phyloP scores from a whole-genome alignment of 805 yeast genomes.

The Lipomyces anomalus region DNA sequence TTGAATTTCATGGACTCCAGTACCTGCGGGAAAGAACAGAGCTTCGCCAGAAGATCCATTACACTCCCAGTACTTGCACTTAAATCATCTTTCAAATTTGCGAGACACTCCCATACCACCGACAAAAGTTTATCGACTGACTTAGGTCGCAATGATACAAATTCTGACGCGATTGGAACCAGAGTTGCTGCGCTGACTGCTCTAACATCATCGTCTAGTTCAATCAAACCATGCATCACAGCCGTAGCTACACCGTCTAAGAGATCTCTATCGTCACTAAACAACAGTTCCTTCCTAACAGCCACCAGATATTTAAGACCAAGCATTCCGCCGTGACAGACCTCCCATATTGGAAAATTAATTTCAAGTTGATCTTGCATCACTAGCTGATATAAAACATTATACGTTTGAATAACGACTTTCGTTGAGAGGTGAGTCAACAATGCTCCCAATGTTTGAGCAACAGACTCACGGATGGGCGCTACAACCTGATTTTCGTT shows the following conservation, averaged over 20 bases:
- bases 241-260: slow-evolving; percentile 70
- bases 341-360: slow-evolving; percentile 78
- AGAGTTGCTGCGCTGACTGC: slow-evolving; percentile 93
- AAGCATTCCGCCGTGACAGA: slow-evolving; percentile 95
- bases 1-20: slow-evolving; percentile 61
- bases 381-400: slow-evolving; percentile 60
- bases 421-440: slow-evolving; percentile 64
- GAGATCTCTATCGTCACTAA: slow-evolving; percentile 47
- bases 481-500: slow-evolving; percentile 99
- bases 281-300: slow-evolving; percentile 73
- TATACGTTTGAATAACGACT: slow-evolving; percentile 56
- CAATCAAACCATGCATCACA: slow-evolving; percentile 75
- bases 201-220: slow-evolving; percentile 89
- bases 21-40: slow-evolving; percentile 77
- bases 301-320: slow-evolving; percentile 90
- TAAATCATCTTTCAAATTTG: slow-evolving; percentile 81
- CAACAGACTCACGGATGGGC: slow-evolving; percentile 95
- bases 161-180: slow-evolving; percentile 82
- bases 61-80: slow-evolving; percentile 94
- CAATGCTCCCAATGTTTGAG: slow-evolving; percentile 88
- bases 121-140: slow-evolving; percentile 45
- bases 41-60: slow-evolving; percentile 84
- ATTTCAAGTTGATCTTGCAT: slow-evolving; percentile 49
- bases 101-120: slow-evolving; percentile 87
- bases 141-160: slow-evolving; percentile 56